These are phyloP conservation scores for Hortiboletus flavorubellus DNA, from an alignment of 768 basidiomycete genomes.

Conservation along the genomic window DNA sequence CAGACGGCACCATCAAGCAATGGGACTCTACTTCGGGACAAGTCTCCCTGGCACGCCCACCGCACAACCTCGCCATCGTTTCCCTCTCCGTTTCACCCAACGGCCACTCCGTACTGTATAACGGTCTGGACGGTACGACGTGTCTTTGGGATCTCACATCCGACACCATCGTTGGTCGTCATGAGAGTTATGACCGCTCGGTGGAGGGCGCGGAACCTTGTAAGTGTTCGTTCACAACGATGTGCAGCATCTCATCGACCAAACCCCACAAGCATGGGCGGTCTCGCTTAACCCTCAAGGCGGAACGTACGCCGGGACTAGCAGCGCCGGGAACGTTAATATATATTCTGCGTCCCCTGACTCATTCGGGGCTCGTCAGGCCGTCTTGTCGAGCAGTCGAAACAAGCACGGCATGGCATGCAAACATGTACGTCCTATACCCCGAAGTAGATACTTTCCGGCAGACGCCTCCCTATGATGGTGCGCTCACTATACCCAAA, in stretches of 20 bases:
- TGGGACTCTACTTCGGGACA: conserved; percentile 70
- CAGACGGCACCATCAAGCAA: conserved; percentile 73
- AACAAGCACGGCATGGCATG: conserved; percentile 78
- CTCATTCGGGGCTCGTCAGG: conserved; percentile 64
- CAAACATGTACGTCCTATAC: conserved; percentile 50
- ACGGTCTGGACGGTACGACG: conserved; percentile 83
- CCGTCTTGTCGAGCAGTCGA: conserved; percentile 61
- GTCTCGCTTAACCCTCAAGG: conserved; percentile 77
- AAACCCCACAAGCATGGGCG: conserved; percentile 61
- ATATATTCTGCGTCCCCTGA: conserved; percentile 66
- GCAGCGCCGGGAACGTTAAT: conserved; percentile 64
- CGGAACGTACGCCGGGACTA: conserved; percentile 71
- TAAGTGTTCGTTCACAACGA: conserved; percentile 36
- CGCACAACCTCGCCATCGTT: conserved; percentile 84
- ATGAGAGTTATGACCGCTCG: conserved; percentile 69
- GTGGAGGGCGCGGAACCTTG: conserved; percentile 62
- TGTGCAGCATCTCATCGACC: neutral
- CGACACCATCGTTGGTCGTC: conserved; percentile 57
- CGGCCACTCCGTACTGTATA: conserved; percentile 68
- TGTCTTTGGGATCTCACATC: conserved; percentile 67
- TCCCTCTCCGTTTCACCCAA: conserved; percentile 70
- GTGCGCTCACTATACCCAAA: neutral
- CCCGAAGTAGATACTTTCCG: neutral
- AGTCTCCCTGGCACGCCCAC: conserved; percentile 52
- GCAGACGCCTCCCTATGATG: neutral